A percentile compares a stretch with the other conserved stretches of the same genome.
Conservation (phyloP, 495 filamentous ascomycete genomes). For the Penicillium bialowiezense region DNA sequence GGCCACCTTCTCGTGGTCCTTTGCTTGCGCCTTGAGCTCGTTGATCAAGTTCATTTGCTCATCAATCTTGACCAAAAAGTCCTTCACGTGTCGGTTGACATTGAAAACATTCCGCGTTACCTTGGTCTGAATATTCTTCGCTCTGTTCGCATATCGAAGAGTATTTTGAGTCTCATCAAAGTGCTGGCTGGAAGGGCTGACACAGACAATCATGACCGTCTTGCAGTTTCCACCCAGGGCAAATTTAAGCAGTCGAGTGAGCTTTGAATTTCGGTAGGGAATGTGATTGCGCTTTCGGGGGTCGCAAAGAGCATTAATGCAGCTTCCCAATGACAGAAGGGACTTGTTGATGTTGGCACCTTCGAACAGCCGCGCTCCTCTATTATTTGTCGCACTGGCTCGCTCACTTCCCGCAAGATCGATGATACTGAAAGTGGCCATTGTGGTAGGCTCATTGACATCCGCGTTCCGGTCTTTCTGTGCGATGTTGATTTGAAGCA, state of each 20-base stretch:
- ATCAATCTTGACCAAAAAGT: conserved; percentile 96
- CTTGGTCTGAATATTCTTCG: conserved; percentile 99
- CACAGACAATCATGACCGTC: conserved; percentile 99
- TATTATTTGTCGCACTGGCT: conserved; percentile 94
- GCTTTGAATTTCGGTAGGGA: conserved; percentile 95
- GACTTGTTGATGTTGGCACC: conserved; percentile 99
- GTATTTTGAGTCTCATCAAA: conserved; percentile 99
- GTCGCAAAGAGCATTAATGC: conserved; percentile 98
- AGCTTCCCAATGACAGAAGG: conserved; percentile 89
- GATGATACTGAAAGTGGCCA: conserved; percentile 98
- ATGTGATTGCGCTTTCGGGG: conserved; percentile 89
- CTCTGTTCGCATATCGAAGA: conserved; percentile 92
- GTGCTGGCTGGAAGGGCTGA: conserved; percentile 93
- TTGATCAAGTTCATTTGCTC: conserved; percentile 93
- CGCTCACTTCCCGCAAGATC: conserved; percentile 95
- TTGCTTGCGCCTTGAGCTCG: conserved; percentile 87
- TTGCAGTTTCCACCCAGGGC: conserved; percentile 96
- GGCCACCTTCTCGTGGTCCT: conserved; percentile 80
- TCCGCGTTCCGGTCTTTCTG: conserved; percentile 92
- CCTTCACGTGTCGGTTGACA: conserved; percentile 98
- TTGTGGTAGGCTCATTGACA: conserved; percentile 91
- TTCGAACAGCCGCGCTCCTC: conserved; percentile 86
- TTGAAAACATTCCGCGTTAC: conserved; percentile 98
- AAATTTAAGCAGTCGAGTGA: conserved; percentile 95
- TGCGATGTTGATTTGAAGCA: conserved; percentile 94